These are phyloP conservation scores for Bretschneidera sinensis DNA, from an alignment of 345 rosid species.

Conservation along the genomic window DNA sequence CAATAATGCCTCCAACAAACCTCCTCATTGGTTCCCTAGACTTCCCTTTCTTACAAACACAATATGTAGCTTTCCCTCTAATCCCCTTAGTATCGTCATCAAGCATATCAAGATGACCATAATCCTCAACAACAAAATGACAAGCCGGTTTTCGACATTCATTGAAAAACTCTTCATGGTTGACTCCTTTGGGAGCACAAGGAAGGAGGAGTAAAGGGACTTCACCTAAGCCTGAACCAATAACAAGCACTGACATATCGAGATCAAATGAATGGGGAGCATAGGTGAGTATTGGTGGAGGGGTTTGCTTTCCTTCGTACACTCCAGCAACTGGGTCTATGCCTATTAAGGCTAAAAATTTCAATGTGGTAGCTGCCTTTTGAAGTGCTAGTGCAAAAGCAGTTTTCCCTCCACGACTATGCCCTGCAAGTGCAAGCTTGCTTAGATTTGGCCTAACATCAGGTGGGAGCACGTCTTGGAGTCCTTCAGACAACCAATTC, in stretches of 20 bases:
- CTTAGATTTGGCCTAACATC: conserved; percentile 47
- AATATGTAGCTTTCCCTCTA: conserved; percentile 52
- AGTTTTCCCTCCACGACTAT: conserved; percentile 85
- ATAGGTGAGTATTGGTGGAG: conserved; percentile 67
- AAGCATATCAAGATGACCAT: conserved; percentile 80
- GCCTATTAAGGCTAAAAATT: conserved; percentile 62
- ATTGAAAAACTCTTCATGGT: conserved; percentile 57
- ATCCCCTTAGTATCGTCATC: conserved; percentile 73
- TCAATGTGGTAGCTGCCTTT: conserved; percentile 32
- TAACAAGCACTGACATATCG: conserved; percentile 52
- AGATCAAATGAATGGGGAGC: conserved; percentile 62
- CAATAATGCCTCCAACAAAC: conserved; percentile 59
- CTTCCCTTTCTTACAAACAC: conserved; percentile 69
- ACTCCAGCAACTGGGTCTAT: conserved; percentile 85
- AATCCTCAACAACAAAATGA: conserved; percentile 61
- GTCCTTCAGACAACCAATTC: conserved; percentile 53
- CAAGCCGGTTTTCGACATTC: conserved; percentile 70
- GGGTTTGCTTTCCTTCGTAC: conserved; percentile 63
- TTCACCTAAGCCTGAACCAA: conserved; percentile 80
- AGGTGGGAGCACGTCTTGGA: conserved; percentile 44
- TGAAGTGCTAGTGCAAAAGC: conserved; percentile 65
- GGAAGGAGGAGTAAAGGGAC: conserved; percentile 49
- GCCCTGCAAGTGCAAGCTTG: conserved; percentile 71
- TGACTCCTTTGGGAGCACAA: conserved; percentile 76
- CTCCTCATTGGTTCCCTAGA: conserved; percentile 76